Evolutionary conservation across 1,139 yeast genomes (phyloP), one percentile per base, ranked within the genome.

Genomic region (Yamadazyma membranifaciens): DNA sequence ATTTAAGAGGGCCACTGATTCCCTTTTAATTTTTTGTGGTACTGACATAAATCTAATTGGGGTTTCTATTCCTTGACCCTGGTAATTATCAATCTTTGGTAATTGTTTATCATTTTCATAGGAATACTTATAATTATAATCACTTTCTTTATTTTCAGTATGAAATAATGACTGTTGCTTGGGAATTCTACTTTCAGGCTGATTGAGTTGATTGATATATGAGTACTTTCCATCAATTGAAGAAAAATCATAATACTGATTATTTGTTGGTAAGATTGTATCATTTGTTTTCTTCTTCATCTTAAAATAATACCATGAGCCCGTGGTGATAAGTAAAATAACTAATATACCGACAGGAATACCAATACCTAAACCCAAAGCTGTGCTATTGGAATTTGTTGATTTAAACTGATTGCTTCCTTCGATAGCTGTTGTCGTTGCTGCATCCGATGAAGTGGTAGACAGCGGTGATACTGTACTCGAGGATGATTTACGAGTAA

Each of bases 351-450:
- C 71, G 6, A 68, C 49, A 2, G 77, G 77, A n/a, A 72, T 60
- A 0, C 76, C 76, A 6, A 72, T 55, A 3, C 75, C 73, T 39
- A 71, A 52, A 0, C 75, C 75, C 15, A 69, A 50, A 9, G 60
- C 59, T 6, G 53, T 33, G 4, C 60, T 52, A 17, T 38, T 34
- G n/a, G 39, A 16, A 7, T 34, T n/a, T 4, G 34, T 27, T 34
- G 41, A 25, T n/a, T 36, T 34, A 6, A 20, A 20, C 7, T 20
- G 24, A 20, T 20, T 20, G 7, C 24, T 7, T 6, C 24, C 24
- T 20, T 5, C 7, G 7, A 7, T 20, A 20, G 24, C 5, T 6
- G 7, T 20, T 20, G 24, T 20, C 13, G 42, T 7, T 6, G 36
- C 17, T 33, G 43, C 25, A 5, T 11, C 10, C 7, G 29, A 16